A percentile compares a stretch with the other conserved stretches of the same genome.
phyloP scores from a whole-genome alignment of 116 monocot species.

The Dioscorea cayenensis region DNA sequence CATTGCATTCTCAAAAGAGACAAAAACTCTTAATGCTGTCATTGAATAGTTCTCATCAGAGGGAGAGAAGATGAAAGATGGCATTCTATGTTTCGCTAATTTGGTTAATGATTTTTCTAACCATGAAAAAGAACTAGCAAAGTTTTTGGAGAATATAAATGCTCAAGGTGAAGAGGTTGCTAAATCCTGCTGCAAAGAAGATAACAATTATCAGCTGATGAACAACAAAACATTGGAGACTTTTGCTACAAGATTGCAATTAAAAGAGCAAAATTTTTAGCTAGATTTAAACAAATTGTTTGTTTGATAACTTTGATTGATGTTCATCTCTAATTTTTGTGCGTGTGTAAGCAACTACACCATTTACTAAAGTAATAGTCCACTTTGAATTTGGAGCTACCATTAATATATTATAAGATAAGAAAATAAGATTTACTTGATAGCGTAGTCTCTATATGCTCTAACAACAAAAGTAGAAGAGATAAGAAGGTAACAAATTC shows the following conservation, averaged over 20 bases:
- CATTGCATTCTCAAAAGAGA: conserved; percentile 21
- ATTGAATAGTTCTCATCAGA: conserved; percentile 14
- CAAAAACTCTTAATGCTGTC: conserved; percentile 10
- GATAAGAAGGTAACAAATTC: no score
- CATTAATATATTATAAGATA: no score
- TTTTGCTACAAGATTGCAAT: conserved; percentile 34
- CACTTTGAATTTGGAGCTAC: no score
- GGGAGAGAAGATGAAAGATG: conserved; percentile 25
- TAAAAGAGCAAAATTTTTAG: conserved; percentile 62
- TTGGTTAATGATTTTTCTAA: conserved; percentile 17
- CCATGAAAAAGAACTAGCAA: conserved; percentile 28
- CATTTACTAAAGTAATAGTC: no score
- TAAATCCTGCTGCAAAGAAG: conserved; percentile 2
- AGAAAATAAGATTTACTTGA: no score
- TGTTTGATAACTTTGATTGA: no score
- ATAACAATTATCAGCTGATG: conserved; percentile 3
- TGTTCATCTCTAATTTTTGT: no score
- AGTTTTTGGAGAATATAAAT: conserved; percentile 33
- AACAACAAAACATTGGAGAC: conserved; percentile 20
- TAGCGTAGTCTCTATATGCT: no score
- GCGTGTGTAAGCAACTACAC: no score
- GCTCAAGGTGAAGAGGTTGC: conserved; percentile 4
- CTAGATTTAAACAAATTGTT: not conserved
- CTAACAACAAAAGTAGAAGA: no score
- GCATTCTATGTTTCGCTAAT: conserved; percentile 28